Evolutionary conservation across 2,329 filamentous ascomycete genomes (phyloP), one percentile per base, ranked within the genome.

Genomic region (Colletotrichum euphorbiae): DNA sequence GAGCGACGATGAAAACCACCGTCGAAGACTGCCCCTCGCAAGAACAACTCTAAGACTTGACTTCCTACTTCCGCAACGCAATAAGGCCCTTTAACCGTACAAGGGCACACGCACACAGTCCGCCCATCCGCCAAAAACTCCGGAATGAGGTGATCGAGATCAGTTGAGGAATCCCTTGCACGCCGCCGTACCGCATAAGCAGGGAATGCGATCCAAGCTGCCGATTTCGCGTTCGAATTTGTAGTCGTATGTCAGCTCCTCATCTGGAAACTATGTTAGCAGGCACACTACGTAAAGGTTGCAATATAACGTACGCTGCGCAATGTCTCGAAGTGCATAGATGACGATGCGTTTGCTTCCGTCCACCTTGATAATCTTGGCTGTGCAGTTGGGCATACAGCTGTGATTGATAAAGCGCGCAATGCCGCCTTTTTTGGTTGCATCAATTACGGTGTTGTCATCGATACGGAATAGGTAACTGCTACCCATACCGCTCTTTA

Each of bases 131-230:
- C 56, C 48, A 55, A 61, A 54, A 67, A 69, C 67, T 69, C 67
- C 64, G 33, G 43, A 62, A 59, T 56, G 45, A 57, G 57, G 52
- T 50, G 48, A 50, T 17, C 43, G 24, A 55, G 56, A 57, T 57
- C 88, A 99, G 82, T 99, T 99, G 81, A 99, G 93, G 84, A 98
- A 99, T 71, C 96, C 96, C 85, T 99, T 99, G 85, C 96, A 99
- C 54, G 93, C 94, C 33, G 94, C 90, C 48, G 95, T 98, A 69
- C 96, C 96, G 80, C 96, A 99, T 57, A 99, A 90, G 84, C 96
- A 99, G 57, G 96, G 96, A 74, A 99, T 98, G 71, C 96, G 93
- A 80, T 99, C 96, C 71, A 94, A 89, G 73, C 93, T 97, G 75
- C 94, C 94, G 76, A 97, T 93, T 81, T 99, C 96, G 74, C 96